Percentiles rank a stretch among this genome's conserved stretches.
Conservation (phyloP, 441 rosid species). For the Corymbia calophylla region DNA sequence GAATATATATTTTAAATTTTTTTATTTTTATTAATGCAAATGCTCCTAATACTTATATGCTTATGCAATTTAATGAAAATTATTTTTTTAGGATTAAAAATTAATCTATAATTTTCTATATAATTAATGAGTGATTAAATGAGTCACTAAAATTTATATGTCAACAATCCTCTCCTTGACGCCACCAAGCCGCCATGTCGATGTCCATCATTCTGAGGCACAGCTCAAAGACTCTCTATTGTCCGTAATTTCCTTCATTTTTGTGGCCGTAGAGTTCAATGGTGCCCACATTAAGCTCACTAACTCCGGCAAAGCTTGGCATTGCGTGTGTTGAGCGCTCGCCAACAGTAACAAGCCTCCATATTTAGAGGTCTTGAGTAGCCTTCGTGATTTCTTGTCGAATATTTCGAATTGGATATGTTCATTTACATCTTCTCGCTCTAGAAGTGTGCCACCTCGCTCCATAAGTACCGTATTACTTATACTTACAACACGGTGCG, state of each 20-base stretch:
- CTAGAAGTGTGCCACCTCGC: neutral
- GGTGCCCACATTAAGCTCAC: neutral
- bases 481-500: neutral
- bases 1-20: no score
- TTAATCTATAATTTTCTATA: neutral
- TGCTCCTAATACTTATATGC: no score
- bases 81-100: no score
- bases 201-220: neutral
- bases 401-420: neutral
- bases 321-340: neutral
- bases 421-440: neutral
- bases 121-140: neutral
- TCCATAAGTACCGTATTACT: neutral
- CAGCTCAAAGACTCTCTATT: neutral
- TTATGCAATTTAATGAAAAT: neutral
- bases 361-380: no score
- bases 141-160: no score
- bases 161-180: neutral
- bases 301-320: neutral
- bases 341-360: neutral
- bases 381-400: neutral
- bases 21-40: no score
- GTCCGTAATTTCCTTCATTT: neutral
- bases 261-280: neutral
- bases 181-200: neutral